Conservation (phyloP, 208 protist species). For the Leishmania aethiopica region DNA sequence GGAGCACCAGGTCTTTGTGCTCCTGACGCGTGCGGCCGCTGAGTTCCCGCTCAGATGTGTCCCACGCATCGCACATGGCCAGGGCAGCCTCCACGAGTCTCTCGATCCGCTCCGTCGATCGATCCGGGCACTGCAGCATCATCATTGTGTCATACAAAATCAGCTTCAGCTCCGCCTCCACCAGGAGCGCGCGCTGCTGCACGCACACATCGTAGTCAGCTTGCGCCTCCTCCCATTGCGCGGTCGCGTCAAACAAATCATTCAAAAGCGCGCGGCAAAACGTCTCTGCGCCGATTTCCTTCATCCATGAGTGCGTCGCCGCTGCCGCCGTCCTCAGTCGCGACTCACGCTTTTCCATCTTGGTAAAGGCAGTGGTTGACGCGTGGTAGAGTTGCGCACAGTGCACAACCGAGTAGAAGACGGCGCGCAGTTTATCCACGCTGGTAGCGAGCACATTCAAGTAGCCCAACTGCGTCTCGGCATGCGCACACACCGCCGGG, state of each 20-base stretch:
- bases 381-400: conserved; percentile 47
- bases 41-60: not conserved
- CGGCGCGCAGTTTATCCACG: conserved; percentile 33
- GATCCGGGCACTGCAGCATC: conserved; percentile 12
- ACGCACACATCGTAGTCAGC: not conserved
- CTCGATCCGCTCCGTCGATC: conserved; percentile 18
- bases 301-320: conserved; percentile 30
- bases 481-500: not conserved
- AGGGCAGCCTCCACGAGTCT: conserved; percentile 37
- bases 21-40: not conserved
- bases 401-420: conserved; percentile 44
- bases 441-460: conserved; percentile 6
- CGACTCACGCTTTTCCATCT: conserved; percentile 24
- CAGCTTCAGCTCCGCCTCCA: conserved; percentile 45
- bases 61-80: conserved; percentile 8
- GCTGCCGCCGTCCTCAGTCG: conserved; percentile 11
- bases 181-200: conserved; percentile 26
- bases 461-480: not conserved
- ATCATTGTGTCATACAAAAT: conserved; percentile 27
- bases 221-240: conserved; percentile 21
- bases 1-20: not conserved
- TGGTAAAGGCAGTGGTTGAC: conserved; percentile 10
- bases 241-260: conserved; percentile 36
- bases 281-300: conserved; percentile 5
- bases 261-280: conserved; percentile 42